These are phyloP conservation scores for Colletotrichum graminicola DNA, from an alignment of 2,329 filamentous ascomycete species.

Conservation along the genomic window DNA sequence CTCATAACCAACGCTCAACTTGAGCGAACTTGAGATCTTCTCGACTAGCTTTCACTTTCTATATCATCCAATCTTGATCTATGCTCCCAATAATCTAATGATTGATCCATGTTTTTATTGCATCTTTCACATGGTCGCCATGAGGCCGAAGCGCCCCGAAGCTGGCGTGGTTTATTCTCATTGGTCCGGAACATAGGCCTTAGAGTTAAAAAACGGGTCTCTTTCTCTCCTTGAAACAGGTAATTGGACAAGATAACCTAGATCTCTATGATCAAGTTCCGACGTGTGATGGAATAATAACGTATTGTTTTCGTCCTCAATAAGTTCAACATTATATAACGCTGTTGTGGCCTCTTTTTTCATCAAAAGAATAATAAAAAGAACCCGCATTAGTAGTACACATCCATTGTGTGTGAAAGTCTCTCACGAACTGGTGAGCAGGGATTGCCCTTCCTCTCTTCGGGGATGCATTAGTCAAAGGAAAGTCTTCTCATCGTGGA, in stretches of 20 bases:
- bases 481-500: slow-evolving; percentile 25
- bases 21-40: not conserved
- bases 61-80: not conserved
- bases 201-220: not conserved
- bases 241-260: not conserved
- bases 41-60: not conserved
- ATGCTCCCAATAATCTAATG: not conserved
- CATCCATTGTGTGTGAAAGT: no score
- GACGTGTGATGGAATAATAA: not conserved
- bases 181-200: not conserved
- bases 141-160: not conserved
- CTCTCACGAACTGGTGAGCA: no score
- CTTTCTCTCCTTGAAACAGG: not conserved
- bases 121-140: not conserved
- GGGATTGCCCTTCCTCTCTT: not conserved
- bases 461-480: rapidly evolving
- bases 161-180: not conserved
- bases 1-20: not conserved
- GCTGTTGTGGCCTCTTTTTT: not conserved
- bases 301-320: not conserved
- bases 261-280: not conserved
- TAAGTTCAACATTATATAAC: not conserved
- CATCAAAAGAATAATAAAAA: no score
- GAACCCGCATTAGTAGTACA: no score
- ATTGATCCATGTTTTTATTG: not conserved